These are phyloP conservation scores for Artomyces pyxidatus DNA, from an alignment of 768 basidiomycete species.

Conservation along the genomic window DNA sequence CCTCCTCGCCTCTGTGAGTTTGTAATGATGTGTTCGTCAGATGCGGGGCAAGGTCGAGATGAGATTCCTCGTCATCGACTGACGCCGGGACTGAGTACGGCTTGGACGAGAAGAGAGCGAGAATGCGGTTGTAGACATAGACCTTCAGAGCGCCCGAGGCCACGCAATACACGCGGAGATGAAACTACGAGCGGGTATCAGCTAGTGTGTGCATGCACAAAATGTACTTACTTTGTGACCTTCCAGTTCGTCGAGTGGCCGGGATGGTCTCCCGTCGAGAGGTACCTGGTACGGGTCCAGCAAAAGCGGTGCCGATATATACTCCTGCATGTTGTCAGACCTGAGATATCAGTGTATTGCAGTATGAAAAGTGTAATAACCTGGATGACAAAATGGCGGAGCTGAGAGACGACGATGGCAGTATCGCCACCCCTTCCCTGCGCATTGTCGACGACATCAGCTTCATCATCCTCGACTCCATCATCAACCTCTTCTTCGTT, in stretches of 20 bases:
- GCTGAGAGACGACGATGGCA: conserved; percentile 71
- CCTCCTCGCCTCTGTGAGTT: conserved; percentile 51
- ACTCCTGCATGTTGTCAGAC: conserved; percentile 80
- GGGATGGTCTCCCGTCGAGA: conserved; percentile 19
- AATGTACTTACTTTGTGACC: conserved; percentile 51
- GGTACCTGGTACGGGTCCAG: conserved; percentile 54
- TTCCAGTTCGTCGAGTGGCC: conserved; percentile 20
- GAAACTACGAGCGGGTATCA: conserved; percentile 52
- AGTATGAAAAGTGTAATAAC: conserved; percentile 31
- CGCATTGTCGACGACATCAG: no score
- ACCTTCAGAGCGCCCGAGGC: conserved; percentile 70
- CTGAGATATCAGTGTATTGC: conserved; percentile 1
- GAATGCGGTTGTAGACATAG: conserved; percentile 72
- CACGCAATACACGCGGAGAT: conserved; percentile 84
- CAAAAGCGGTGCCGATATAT: conserved; percentile 69
- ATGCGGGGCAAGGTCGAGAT: conserved; percentile 59
- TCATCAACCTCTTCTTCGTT: conserved; percentile 41
- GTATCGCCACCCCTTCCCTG: no score
- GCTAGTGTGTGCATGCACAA: neutral
- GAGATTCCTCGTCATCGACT: conserved; percentile 19
- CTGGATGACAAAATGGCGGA: conserved; percentile 95
- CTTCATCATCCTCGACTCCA: conserved; percentile 25
- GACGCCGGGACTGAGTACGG: conserved; percentile 49
- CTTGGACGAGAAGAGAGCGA: conserved; percentile 80
- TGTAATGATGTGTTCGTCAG: conserved; percentile 93